A percentile compares a stretch with the other conserved stretches of the same genome.
phyloP scores from a whole-genome alignment of 441 rosid species.

The Populus hybrid region DNA sequence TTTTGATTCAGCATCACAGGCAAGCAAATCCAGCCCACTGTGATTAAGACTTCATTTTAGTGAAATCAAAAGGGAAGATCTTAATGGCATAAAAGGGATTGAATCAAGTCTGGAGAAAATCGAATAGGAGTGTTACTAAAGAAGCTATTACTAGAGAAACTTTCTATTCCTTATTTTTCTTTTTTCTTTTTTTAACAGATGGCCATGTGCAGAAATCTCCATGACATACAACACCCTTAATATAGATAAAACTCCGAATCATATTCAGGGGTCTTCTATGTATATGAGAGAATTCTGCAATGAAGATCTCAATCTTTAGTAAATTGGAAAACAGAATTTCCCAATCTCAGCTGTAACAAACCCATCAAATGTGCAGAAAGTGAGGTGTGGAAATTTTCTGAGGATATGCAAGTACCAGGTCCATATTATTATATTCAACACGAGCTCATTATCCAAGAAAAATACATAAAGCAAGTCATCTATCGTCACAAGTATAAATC shows the following conservation, averaged over 20 bases:
- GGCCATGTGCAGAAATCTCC: not conserved
- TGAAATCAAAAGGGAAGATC: constrained; percentile 16
- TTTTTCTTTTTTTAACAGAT: not conserved
- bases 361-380: not conserved
- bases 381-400: not conserved
- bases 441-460: not conserved
- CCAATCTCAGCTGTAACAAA: not conserved
- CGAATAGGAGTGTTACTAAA: not conserved
- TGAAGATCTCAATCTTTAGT: not conserved
- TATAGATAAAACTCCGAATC: not conserved
- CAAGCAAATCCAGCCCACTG: constrained; percentile 94
- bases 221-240: not conserved
- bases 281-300: not conserved
- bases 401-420: not conserved
- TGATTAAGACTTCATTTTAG: constrained; percentile 28
- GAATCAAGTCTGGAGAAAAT: not conserved
- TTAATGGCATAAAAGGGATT: not conserved
- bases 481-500: not conserved
- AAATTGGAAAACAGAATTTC: not conserved
- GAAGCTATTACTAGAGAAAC: not conserved
- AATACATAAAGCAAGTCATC: not conserved
- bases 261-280: not conserved
- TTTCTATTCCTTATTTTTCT: not conserved
- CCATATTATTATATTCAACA: not conserved
- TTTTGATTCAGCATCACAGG: constrained; percentile 55